phyloP scores from a whole-genome alignment of 164 flowering plant genomes.

The Piper betle region DNA sequence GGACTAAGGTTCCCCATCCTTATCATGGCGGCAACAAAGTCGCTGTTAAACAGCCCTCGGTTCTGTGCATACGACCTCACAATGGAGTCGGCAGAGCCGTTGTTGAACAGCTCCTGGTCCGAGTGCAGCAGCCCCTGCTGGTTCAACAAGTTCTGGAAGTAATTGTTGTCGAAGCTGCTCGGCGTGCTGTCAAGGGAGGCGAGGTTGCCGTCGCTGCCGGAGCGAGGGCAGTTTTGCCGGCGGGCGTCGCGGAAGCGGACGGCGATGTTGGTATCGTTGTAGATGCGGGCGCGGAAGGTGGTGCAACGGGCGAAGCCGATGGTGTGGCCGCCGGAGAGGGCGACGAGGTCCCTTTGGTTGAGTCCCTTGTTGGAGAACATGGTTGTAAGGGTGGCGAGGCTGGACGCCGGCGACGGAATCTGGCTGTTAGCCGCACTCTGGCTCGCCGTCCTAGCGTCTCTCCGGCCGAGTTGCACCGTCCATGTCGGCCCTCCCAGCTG shows the following conservation, averaged over 20 bases:
- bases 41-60: slow-evolving; percentile 16
- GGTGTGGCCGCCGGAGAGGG: slow-evolving; percentile 31
- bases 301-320: slow-evolving; percentile 66
- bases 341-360: slow-evolving; percentile 44
- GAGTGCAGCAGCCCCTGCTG: slow-evolving; percentile 44
- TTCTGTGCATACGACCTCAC: slow-evolving; percentile 27
- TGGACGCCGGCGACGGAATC: slow-evolving; percentile 52
- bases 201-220: slow-evolving; percentile 40
- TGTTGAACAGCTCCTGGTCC: slow-evolving; percentile 45
- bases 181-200: slow-evolving; percentile 47
- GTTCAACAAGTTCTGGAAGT: slow-evolving; percentile 33
- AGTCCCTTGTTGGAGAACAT: slow-evolving; percentile 43
- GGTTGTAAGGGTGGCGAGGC: slow-evolving; percentile 35
- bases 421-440: slow-evolving; percentile 37
- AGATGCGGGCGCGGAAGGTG: slow-evolving; percentile 37
- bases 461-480: slow-evolving; percentile 61
- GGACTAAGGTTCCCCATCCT: slow-evolving; percentile 51
- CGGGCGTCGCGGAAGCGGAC: background rate
- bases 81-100: slow-evolving; percentile 38
- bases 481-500: slow-evolving; percentile 70
- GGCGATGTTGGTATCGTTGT: slow-evolving; percentile 59
- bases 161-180: slow-evolving; percentile 38
- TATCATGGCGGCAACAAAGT: slow-evolving; percentile 43
- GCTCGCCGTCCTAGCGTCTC: slow-evolving; percentile 65
- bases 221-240: slow-evolving; percentile 22